Percentiles rank a stretch among this genome's conserved stretches.
phyloP scores from a whole-genome alignment of 2,329 filamentous ascomycete species.

The Alternaria triticina region DNA sequence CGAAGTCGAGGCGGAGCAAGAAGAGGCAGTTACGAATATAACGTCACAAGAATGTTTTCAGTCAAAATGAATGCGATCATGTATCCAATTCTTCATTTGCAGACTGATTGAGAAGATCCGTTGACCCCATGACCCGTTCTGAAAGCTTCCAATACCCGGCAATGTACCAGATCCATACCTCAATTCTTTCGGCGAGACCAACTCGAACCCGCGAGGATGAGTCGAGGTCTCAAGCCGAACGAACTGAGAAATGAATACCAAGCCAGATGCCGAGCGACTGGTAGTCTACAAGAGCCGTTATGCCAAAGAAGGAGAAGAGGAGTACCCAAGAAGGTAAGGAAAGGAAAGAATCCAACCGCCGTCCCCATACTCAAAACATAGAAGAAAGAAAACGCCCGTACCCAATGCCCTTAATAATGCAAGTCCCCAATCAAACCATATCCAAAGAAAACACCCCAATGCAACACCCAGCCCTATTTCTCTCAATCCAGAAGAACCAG shows the following conservation, averaged over 20 bases:
- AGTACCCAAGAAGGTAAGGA: neutral
- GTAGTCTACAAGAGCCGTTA: neutral
- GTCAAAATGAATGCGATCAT: neutral
- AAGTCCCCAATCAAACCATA: neutral
- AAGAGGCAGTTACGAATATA: too few relatives aligned
- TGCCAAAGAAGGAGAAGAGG: neutral
- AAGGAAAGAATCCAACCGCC: neutral
- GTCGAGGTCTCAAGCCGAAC: constrained; percentile 13
- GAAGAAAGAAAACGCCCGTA: neutral
- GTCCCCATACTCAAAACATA: neutral
- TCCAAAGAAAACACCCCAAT: too few relatives aligned
- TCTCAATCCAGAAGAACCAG: too few relatives aligned
- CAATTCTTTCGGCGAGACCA: constrained; percentile 6
- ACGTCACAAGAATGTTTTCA: too few relatives aligned
- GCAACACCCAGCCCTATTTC: too few relatives aligned
- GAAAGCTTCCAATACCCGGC: neutral
- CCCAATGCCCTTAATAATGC: neutral
- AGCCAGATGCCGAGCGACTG: neutral
- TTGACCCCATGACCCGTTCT: neutral
- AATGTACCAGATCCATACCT: neutral
- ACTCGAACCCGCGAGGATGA: constrained; percentile 17
- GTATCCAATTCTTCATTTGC: neutral
- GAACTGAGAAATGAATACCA: neutral
- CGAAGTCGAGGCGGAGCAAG: too few relatives aligned
- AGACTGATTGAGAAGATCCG: neutral